Percentiles rank a stretch among this genome's conserved stretches.
Evolutionary conservation across 208 protist species (phyloP).

Genomic region (Trypanosoma theileri): DNA sequence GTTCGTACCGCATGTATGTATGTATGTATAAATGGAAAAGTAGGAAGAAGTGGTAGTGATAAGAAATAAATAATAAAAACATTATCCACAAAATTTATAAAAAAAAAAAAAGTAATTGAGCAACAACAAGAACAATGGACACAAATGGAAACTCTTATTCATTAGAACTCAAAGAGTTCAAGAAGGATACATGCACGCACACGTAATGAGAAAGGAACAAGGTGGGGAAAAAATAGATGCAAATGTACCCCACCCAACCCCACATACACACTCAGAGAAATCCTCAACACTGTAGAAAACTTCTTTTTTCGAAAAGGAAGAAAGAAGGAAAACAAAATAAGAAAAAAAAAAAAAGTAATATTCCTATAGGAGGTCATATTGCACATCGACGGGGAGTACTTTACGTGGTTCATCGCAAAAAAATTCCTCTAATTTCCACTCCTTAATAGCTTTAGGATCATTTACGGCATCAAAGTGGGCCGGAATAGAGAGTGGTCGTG

Average conservation of each 20-base stretch:
- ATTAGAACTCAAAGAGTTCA: slow-evolving; percentile 1
- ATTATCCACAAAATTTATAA: too few species aligned
- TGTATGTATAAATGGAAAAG: not conserved
- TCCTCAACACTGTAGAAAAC: too few species aligned
- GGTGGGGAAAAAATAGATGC: too few species aligned
- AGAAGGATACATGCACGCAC: not conserved
- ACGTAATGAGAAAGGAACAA: slow-evolving; percentile 6
- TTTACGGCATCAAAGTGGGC: slow-evolving; percentile 68
- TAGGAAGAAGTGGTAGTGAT: not conserved
- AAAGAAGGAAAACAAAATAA: slow-evolving; percentile 4
- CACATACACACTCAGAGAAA: too few species aligned
- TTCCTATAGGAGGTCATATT: slow-evolving; percentile 56
- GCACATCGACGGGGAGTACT: slow-evolving; percentile 32
- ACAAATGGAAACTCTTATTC: not conserved
- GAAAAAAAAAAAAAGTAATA: not conserved
- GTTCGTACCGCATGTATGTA: not conserved
- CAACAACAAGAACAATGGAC: too few species aligned
- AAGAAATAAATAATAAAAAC: too few species aligned
- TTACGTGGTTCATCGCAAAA: slow-evolving; percentile 38
- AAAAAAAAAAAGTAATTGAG: too few species aligned
- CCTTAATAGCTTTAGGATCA: slow-evolving; percentile 36
- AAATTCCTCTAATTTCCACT: slow-evolving; percentile 76
- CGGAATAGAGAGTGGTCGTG: slow-evolving; percentile 26
- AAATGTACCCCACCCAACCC: too few species aligned
- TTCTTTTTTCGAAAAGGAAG: not conserved